Conservation (phyloP, 345 rosid genomes). For the Eucalyptus cloeziana region DNA sequence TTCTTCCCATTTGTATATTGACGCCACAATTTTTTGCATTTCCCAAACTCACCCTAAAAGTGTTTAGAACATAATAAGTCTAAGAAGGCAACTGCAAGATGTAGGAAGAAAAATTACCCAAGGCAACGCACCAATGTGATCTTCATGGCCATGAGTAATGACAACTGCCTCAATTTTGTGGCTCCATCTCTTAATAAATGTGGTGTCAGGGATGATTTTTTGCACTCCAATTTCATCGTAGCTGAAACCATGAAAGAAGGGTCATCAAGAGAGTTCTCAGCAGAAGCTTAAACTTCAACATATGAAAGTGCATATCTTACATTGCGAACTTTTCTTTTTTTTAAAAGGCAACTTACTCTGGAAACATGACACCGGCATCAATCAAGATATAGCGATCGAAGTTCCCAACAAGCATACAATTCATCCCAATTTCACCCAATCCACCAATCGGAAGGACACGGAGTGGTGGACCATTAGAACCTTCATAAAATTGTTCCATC, state of each 20-base stretch:
- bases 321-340: background rate
- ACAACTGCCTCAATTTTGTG: constrained; percentile 96
- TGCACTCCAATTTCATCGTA: constrained; percentile 91
- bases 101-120: constrained; percentile 80
- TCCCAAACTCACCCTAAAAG: background rate
- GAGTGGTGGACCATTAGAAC: constrained; percentile 82
- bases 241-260: constrained; percentile 22
- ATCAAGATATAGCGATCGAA: constrained; percentile 85
- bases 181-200: constrained; percentile 89
- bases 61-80: background rate
- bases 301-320: background rate
- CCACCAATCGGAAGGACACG: constrained; percentile 97
- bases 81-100: background rate
- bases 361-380: constrained; percentile 97
- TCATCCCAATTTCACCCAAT: constrained; percentile 98
- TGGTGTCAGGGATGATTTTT: constrained; percentile 90
- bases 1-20: background rate
- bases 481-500: constrained; percentile 96
- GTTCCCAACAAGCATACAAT: constrained; percentile 98
- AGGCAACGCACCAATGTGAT: constrained; percentile 99
- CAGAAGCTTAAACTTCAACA: background rate
- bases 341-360: constrained; percentile 57
- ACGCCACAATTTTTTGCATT: background rate
- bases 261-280: background rate
- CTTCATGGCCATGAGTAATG: constrained; percentile 98